Conservation (phyloP, 306 rosid genomes). For the Phaseolus lunatus region DNA sequence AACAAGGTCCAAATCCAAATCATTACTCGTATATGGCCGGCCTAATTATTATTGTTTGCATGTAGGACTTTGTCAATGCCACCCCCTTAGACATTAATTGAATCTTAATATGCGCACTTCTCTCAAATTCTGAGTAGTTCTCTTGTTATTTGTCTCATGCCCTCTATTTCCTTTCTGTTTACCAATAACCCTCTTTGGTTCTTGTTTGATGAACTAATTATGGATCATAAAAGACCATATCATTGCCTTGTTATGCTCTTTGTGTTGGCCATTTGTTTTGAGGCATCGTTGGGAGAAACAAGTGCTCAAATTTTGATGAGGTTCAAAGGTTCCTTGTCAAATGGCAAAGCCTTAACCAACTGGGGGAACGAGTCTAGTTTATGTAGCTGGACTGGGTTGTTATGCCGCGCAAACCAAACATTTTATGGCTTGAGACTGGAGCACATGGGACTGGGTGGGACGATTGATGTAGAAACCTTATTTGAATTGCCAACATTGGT, state of each 20-base stretch:
- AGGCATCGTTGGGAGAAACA: slow-evolving; percentile 36
- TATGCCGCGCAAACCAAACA: slow-evolving; percentile 36
- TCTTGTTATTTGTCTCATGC: neutral
- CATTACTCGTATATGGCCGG: slow-evolving; percentile 51
- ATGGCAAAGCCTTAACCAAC: slow-evolving; percentile 42
- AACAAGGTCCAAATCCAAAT: slow-evolving; percentile 35
- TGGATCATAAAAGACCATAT: slow-evolving; percentile 37
- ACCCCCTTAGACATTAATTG: slow-evolving; percentile 35
- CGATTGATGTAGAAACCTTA: slow-evolving; percentile 57
- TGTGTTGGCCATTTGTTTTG: slow-evolving; percentile 20
- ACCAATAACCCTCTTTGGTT: slow-evolving; percentile 22
- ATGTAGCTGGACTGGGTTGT: slow-evolving; percentile 69
- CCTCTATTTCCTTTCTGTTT: neutral
- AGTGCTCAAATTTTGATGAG: slow-evolving; percentile 46
- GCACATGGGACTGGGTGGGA: slow-evolving; percentile 60
- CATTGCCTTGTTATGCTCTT: slow-evolving; percentile 31
- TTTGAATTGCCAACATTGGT: slow-evolving; percentile 45
- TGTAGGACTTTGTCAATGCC: slow-evolving; percentile 46
- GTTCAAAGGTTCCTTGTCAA: slow-evolving; percentile 59
- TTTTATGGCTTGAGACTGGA: slow-evolving; percentile 55
- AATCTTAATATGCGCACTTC: slow-evolving; percentile 8
- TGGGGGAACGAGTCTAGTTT: slow-evolving; percentile 61
- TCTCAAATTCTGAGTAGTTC: neutral
- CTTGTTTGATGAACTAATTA: neutral
- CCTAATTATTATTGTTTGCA: slow-evolving; percentile 46